Evolutionary conservation across 176 grass and related monocot species (phyloP).

Genomic region (Eragrostis curvula): DNA sequence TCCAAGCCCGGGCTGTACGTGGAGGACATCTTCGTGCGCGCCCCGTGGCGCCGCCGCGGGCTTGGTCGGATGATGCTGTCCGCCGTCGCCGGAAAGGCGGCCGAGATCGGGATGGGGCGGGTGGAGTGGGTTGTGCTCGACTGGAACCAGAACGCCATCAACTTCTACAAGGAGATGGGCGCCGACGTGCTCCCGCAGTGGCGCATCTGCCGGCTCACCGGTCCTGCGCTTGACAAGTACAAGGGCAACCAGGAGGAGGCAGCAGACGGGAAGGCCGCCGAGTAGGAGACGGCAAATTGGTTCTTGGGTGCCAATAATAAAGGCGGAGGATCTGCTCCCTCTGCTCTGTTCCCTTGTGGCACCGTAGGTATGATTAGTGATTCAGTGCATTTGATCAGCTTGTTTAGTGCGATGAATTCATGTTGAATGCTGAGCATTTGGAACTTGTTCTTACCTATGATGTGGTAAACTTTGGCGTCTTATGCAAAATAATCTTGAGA

Average conservation of each 20-base stretch:
- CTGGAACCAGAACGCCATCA: conserved; percentile 89
- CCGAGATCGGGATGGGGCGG: conserved; percentile 73
- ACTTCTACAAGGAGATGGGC: conserved; percentile 91
- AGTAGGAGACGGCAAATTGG: not conserved
- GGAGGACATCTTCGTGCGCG: conserved; percentile 80
- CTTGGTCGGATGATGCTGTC: conserved; percentile 84
- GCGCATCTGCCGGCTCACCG: conserved; percentile 84
- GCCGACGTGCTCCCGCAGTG: conserved; percentile 88
- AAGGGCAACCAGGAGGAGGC: conserved; percentile 39
- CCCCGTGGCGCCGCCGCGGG: conserved; percentile 77
- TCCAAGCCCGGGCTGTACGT: conserved; percentile 64
- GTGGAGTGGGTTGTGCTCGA: conserved; percentile 95
- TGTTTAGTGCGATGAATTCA: not conserved
- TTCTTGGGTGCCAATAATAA: conserved; percentile 42
- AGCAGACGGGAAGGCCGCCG: conserved; percentile 6
- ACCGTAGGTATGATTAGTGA: conserved; percentile 2
- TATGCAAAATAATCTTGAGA: not conserved
- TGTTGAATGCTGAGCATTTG: not conserved
- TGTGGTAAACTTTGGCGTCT: conserved; percentile 4
- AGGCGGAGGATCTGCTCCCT: conserved; percentile 8
- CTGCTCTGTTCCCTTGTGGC: conserved; percentile 3
- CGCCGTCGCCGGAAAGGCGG: conserved; percentile 68
- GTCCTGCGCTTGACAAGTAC: conserved; percentile 56
- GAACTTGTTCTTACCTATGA: conserved; percentile 6
- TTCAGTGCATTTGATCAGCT: conserved; percentile 19